Evolutionary conservation across 2,329 filamentous ascomycete genomes (phyloP), one percentile per base, ranked within the genome.

Genomic region (Moelleriella libera): DNA sequence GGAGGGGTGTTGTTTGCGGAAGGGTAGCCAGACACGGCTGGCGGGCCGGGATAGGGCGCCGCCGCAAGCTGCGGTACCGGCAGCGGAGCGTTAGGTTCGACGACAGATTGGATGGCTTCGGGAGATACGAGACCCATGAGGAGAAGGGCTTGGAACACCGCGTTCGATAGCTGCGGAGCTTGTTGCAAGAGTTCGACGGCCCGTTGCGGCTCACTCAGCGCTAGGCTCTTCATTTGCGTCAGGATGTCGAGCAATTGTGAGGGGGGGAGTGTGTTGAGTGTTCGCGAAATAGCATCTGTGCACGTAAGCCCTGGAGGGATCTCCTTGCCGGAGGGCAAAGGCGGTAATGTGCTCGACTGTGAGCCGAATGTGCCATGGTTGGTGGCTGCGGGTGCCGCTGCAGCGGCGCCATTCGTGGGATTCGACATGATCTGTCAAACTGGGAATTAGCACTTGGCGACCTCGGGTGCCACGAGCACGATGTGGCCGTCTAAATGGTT

Each of bases 51-150:
- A 47, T 66, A 72, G 8, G 57, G 58, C 10, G 58, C 45, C 10
- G 53, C 51, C 6, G 59, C 53, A 7, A 59, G 55, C 3, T 58
- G 49, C 1, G 62, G 47, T 1, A 62, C 55, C 4, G 66, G 60
- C 9, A 62, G 64, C 31, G 67, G 53, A 63, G 68, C 62, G 68
- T 71, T 52, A 5, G 71, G 67, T 58, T 94, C 85, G 47, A 96
- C 75, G 31, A 97, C 86, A 5, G 84, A 82, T 52, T 83, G 78
- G 47, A 97, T 81, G 3, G 88, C 82, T 56, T 82, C 82, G 11
- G 87, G 85, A 49, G 92, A 90, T 48, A 97, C 88, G 8, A 97
- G 80, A 43, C 88, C 88, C 78, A 97, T 92, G 39, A 96, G 78
- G 2, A 97, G 78, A 8, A 97, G 76, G 29, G 89, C 85, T 66